Evolutionary conservation across 805 yeast genomes (phyloP).

Genomic region (Komagataella mondaviorum): DNA sequence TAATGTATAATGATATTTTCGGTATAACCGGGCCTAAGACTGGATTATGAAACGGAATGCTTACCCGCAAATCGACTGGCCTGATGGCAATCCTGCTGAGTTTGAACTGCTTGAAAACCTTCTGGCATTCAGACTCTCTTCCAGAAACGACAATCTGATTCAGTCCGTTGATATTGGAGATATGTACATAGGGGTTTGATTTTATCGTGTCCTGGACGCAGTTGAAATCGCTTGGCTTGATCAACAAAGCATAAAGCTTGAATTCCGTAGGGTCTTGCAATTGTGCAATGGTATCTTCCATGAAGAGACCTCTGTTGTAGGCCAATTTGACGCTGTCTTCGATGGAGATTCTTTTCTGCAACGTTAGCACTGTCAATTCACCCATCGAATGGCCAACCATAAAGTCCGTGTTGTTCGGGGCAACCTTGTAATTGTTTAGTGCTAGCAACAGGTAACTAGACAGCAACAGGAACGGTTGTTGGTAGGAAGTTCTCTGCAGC

Average conservation of each 20-base stretch:
- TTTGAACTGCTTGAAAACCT: conserved; percentile 7
- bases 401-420: conserved; percentile 6
- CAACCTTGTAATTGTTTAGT: conserved; percentile 7
- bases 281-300: conserved; percentile 14
- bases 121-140: conserved; percentile 4
- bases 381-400: conserved; percentile 23
- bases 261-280: conserved; percentile 14
- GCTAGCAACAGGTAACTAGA: conserved; percentile 12
- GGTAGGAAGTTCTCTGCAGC: conserved; percentile 14
- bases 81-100: conserved; percentile 8
- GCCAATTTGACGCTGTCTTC: conserved; percentile 13
- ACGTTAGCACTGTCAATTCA: conserved; percentile 16
- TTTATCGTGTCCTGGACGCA: conserved; percentile 2
- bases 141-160: conserved; percentile 22
- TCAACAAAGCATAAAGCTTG: conserved; percentile 19
- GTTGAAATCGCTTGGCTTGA: conserved; percentile 11
- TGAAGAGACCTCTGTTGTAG: conserved; percentile 15
- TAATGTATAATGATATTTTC: conserved; percentile 6
- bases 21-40: conserved; percentile 14
- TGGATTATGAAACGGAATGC: conserved; percentile 20
- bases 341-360: conserved; percentile 13
- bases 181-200: background rate
- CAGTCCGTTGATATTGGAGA: conserved; percentile 18
- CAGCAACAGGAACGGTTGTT: conserved; percentile 18
- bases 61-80: conserved; percentile 14